Evolutionary conservation across 2,329 filamentous ascomycete genomes (phyloP).

Genomic region (Sporothrix sp.): DNA sequence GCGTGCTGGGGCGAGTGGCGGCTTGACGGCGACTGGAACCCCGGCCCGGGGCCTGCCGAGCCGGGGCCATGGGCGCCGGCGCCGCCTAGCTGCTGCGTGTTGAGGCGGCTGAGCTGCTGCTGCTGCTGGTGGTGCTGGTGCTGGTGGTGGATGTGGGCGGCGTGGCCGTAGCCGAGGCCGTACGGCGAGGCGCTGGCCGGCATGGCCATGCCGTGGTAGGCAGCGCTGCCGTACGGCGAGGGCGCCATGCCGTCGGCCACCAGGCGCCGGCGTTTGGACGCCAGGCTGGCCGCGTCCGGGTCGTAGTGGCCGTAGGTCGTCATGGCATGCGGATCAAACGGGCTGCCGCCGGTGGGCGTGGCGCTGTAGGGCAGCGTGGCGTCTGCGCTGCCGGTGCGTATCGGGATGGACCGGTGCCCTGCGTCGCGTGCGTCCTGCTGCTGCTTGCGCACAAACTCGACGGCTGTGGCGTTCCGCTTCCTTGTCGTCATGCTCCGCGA

Average conservation of each 20-base stretch:
- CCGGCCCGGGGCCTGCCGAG: slow-evolving; percentile 1
- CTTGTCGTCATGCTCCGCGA: slow-evolving; percentile 48
- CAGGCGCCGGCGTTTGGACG: slow-evolving; percentile 14
- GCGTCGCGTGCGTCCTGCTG: slow-evolving; percentile 9
- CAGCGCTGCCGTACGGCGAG: background rate
- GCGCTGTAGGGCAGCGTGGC: slow-evolving; percentile 7
- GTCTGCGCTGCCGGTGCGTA: slow-evolving; percentile 2
- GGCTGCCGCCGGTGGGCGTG: slow-evolving; percentile 5
- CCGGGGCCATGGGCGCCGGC: background rate
- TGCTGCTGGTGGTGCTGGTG: background rate
- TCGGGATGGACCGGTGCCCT: background rate
- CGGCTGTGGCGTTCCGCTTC: slow-evolving; percentile 32
- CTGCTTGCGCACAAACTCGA: slow-evolving; percentile 20
- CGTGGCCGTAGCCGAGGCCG: slow-evolving; percentile 8
- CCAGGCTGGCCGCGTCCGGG: background rate
- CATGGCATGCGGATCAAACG: slow-evolving; percentile 6
- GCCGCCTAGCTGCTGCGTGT: slow-evolving; percentile 14
- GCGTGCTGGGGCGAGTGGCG: slow-evolving; percentile 14
- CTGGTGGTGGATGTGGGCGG: background rate
- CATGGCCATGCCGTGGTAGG: slow-evolving; percentile 10
- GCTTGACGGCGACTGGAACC: slow-evolving; percentile 14
- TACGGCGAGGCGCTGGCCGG: slow-evolving; percentile 15
- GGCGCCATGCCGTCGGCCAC: slow-evolving; percentile 5
- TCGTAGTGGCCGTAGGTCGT: slow-evolving; percentile 12
- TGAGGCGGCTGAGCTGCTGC: slow-evolving; percentile 14